Evolutionary conservation across 2,329 filamentous ascomycete genomes (phyloP), one percentile per base, ranked within the genome.

Genomic region (Claviceps sorghi): DNA sequence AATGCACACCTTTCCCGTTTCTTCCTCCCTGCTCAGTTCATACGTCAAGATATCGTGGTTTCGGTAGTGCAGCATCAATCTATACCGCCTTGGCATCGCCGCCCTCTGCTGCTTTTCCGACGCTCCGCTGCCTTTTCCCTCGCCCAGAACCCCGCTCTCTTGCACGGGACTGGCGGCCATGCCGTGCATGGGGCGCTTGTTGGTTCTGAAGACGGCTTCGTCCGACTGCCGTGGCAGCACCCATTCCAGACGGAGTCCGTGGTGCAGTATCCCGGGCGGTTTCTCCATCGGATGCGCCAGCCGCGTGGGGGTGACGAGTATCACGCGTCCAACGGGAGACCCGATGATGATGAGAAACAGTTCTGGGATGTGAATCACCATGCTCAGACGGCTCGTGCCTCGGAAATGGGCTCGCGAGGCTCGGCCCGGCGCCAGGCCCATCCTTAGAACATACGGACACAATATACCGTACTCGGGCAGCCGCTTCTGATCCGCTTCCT

Each of bases 41-140:
- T 88, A 90, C 54, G 77, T 82, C 57, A 88, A 61, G 30, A 90
- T 75, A 2, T 78, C 77, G 59, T 86, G 80, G 64, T 88, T 80
- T 53, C 76, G 75, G 62, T 84, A 90, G 63, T 86, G 81, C 65
- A 90, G 67, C 63, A 91, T 76, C 53, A 91, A 58, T 54, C 84
- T 71, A 74, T 83, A 89, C 53, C 78, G 72, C 56, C 72, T 70
- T 54, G 70, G 64, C 34, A 61, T 57, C 9, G 59, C 55, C 8
- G 59, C 55, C 51, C 59, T 56, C 42, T 55, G 49, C 51, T 52
- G 48, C 32, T 58, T 55, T n/a, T 53, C 55, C 36, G 60, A 50
- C 29, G 58, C 41, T 11, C 19, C 40, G 2, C 2, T 15, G 22
- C 43, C 43, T 29, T 7, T 19, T 36, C n/a, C 8, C n/a, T 30